Evolutionary conservation across 192 early-diverging fungal genomes (phyloP), one percentile per base, ranked within the genome.

Genomic region (Coemansia sp.): DNA sequence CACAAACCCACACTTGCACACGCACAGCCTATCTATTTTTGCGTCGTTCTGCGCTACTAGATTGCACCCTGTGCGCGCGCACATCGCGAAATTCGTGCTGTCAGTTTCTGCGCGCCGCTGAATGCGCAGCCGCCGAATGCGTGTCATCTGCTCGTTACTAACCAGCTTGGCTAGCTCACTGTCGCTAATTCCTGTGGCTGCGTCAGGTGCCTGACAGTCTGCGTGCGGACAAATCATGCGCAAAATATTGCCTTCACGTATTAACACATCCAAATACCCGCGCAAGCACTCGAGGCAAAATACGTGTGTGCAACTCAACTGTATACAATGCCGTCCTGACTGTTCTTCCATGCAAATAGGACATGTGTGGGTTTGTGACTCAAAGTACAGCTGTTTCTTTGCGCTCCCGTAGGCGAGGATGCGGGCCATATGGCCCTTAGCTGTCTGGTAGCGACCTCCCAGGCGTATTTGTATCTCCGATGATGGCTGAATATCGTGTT

Each of bases 301-400:
- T 1, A 68, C 61, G 12, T 74, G 73, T 2, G 39, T 16, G 59
- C 73, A 74, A n/a, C 48, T 61, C 27, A 74, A 49, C 39, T 60
- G 23, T 8, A 69, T 47, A 20, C 65, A 74, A 48, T 69, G 66
- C 26, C 29, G 41, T 19, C 66, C 73, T 1, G 73, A 56, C 54
- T 74, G 73, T 47, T 61, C 48, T 49, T 74, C 66, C 53, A 68
- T 56, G 54, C 66, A 74, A 5, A 74, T 73, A 2, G 49, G 43
- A 26, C 71, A 73, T 7, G 56, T 18, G 45, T 56, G 62, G 1
- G 59, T 55, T 12, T 49, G 65, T 14, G 57, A 18, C 32, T 59
- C 57, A 56, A 73, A 73, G 19, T 53, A 22, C 29, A 22, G 24
- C 26, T 10, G 37, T 24, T 20, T 32, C 43, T 49, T 49, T 8